Evolutionary conservation across 192 early-diverging fungal species (phyloP), one percentile per base, ranked within the genome.

Genomic region (Entophlyctis luteolus): DNA sequence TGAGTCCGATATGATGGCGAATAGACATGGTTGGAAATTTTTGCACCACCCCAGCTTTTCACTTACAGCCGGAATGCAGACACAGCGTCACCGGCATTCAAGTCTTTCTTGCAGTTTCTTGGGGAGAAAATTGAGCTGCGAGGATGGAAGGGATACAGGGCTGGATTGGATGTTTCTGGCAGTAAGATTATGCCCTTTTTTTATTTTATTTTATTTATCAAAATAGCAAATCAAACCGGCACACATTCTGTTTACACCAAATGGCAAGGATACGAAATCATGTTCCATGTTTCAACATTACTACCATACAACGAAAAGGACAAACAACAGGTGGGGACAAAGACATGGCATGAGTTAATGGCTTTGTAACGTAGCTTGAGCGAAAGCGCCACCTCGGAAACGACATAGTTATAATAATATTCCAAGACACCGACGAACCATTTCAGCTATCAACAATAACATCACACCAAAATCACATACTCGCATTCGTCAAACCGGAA

Each of bases 1-100:
- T 31, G 91, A 92, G 72, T 86, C 87, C 48, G 88, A 92, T 59
- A 89, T 88, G 89, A 87, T 92, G 60, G 70, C 76, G 27, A 92
- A 92, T 71, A 60, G 80, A 47, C 70, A 79, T 55, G 79, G 78
- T 67, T 72, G n/a, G n/a, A n/a, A n/a, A n/a, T n/a, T n/a, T n/a
- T n/a, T n/a, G n/a, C n/a, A n/a, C n/a, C n/a, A n/a, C n/a, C n/a
- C n/a, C n/a, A n/a, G n/a, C n/a, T n/a, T n/a, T n/a, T n/a, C n/a
- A n/a, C n/a, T n/a, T n/a, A n/a, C n/a, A n/a, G n/a, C n/a, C 38
- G 5, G 25, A 5, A 2, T 25, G 28, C 33, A 75, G 63, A 74
- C 22, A 56, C 74, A 23, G 68, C 77, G 35, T 86, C 89, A 0
- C 76, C 77, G 10, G 55, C 70, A 22, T 83, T 83, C 70, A 78